Base-by-base conservation (phyloP, 2,329 filamentous ascomycete genomes). In the Ophiognomonia clavigignenti-juglandacearum region DNA sequence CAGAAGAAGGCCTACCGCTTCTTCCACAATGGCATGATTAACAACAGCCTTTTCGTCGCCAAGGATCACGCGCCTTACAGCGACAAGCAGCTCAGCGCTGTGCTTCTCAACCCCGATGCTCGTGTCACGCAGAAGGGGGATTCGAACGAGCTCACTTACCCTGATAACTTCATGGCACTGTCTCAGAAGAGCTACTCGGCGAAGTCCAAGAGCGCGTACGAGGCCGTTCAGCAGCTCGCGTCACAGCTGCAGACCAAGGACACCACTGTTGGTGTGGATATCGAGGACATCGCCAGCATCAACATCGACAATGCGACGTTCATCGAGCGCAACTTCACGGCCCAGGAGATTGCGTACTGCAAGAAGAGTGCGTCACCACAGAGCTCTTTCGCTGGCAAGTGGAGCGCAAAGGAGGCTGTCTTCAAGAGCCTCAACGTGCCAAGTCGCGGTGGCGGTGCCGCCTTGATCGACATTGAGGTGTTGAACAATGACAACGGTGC, bases 1-100 rank as follows among this genome's bases (percentile, higher is more conserved):
- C 95, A 98, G 70, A 97, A 96, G 88, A 96, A 92, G 76, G 89
- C 93, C 0, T 98, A 98, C 78, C 83, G 93, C 55, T 97, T 88
- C 82, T 96, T 95, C 83, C 95, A 98, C 74, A 95, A 96, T 60
- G 91, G 92, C 54, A 78, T 98, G 66, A 91, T 97, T 78, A 96
- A 95, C 78, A 97, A 98, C 77, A 88, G 83, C 55, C 80, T 98
- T 68, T 98, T 98, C 70, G 90, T 95, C 53, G 91, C 95, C 67
- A 98, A 98, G 83, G 79, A 80, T 62, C 84, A 91, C 65, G 78
- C 91, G 37, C 95, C 93, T 37, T 98, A 97, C 72, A 83, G 83
- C 38, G 89, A 96, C 45, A 83, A 87, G 48, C 87, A 93, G 71
- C 86, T 95, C 70, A 80, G 81, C 67, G 80, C 85, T 54, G 86